phyloP scores from a whole-genome alignment of 1,284 basidiomycete genomes.

The Moesziomyces antarcticus region DNA sequence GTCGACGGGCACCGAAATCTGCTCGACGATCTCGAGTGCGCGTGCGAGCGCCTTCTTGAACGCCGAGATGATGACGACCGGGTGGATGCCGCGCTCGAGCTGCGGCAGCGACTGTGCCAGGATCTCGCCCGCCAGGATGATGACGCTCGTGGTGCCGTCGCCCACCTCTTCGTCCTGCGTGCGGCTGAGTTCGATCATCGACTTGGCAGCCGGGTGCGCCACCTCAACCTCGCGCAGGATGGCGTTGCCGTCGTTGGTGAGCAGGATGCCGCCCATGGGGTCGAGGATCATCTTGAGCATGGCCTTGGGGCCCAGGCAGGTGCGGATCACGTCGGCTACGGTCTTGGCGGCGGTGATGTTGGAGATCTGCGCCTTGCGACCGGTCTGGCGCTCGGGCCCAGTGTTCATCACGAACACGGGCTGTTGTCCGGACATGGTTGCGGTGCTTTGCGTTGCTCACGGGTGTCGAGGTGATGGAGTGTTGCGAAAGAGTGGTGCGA shows the following conservation, averaged over 20 bases:
- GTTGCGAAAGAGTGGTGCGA: not conserved
- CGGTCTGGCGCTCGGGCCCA: slow-evolving; percentile 90
- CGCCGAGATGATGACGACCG: slow-evolving; percentile 97
- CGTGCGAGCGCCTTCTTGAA: slow-evolving; percentile 95
- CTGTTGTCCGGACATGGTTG: slow-evolving; percentile 65
- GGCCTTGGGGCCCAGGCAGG: slow-evolving; percentile 94
- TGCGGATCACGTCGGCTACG: slow-evolving; percentile 97
- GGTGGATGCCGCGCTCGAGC: slow-evolving; percentile 95
- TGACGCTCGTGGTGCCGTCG: slow-evolving; percentile 96
- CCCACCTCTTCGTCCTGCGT: slow-evolving; percentile 99
- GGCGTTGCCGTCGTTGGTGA: slow-evolving; percentile 98
- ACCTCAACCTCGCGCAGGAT: slow-evolving; percentile 98
- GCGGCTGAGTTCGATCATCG: slow-evolving; percentile 97
- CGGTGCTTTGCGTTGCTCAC: not conserved
- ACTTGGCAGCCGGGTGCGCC: slow-evolving; percentile 96
- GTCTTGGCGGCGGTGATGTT: slow-evolving; percentile 99
- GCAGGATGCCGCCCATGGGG: slow-evolving; percentile 66
- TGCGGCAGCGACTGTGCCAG: slow-evolving; percentile 93
- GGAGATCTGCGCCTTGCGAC: slow-evolving; percentile 93
- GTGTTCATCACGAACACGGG: slow-evolving; percentile 73
- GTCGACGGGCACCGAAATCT: slow-evolving; percentile 90
- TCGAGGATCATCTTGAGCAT: slow-evolving; percentile 99
- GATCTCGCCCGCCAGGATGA: slow-evolving; percentile 98
- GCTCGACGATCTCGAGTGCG: slow-evolving; percentile 86
- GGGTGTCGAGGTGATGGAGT: not conserved